Evolutionary conservation across 2,329 filamentous ascomycete species (phyloP), one percentile per base, ranked within the genome.

Genomic region (Pseudogymnoascus sp.): DNA sequence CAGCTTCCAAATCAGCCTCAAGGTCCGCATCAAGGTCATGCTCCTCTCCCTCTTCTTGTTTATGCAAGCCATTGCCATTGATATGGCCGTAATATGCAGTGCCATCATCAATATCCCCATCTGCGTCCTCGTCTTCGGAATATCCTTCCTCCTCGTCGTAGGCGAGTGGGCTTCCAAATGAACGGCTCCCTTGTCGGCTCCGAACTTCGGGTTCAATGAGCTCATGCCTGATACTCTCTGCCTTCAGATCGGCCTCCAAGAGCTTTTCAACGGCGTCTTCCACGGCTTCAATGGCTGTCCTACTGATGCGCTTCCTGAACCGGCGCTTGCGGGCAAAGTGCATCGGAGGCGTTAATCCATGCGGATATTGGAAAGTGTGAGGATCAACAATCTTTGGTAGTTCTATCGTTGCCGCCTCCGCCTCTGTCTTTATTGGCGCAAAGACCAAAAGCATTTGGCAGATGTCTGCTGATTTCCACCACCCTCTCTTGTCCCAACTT

Each of bases 401-500:
- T 2, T 64, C 53, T 16, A 70, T 69, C 6, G 65, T 71, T 59
- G 69, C 69, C 4, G 81, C 82, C 67, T 84, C 81, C 18, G 80
- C 76, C 66, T 85, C 82, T 5, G 74, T 82, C 42, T 79, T 75
- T 23, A 89, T 81, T 6, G 71, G 76, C 1, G 86, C 86, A 63
- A 89, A 77, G 0, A 90, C 84, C 14, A 89, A 76, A 8, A 90
- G 79, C 86, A 91, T 89, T 73, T 90, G 88, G 66, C 84, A 87
- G n/a, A 90, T 84, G 73, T 91, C 88, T 16, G 85, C 85, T 23
- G 84, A 85, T 73, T 91, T 91, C 76, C 86, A 89, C 83, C 86
- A 90, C 14, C 84, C 82, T 66, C 86, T 84, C 70, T 84, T 86
- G 71, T 90, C 88, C 82, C 88, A 90, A 70, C 85, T 89, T 74